Percentiles rank a stretch among this genome's conserved stretches.
phyloP scores from a whole-genome alignment of 2,329 filamentous ascomycete species.

The Trichoderma afroharzianum region DNA sequence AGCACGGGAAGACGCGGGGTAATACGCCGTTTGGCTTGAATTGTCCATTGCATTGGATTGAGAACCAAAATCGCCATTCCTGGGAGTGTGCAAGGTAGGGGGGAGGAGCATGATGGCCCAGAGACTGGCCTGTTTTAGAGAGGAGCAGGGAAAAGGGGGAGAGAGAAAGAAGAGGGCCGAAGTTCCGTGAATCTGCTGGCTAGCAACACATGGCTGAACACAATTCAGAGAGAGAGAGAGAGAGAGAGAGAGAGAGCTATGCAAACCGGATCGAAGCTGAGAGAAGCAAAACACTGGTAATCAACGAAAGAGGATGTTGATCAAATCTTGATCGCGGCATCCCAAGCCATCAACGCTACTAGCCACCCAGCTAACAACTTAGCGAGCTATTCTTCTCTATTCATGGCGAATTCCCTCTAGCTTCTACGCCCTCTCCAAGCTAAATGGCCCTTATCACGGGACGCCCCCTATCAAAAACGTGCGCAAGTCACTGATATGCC shows the following conservation, averaged over 20 bases:
- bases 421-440: neutral
- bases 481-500: neutral
- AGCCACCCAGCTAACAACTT: neutral
- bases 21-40: neutral
- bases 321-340: neutral
- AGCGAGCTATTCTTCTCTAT: neutral
- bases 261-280: neutral
- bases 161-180: neutral
- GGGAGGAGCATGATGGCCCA: neutral
- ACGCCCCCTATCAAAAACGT: neutral
- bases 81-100: neutral
- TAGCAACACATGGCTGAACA: neutral
- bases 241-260: neutral
- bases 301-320: neutral
- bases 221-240: neutral
- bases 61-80: neutral
- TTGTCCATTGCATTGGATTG: neutral
- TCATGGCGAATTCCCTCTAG: neutral
- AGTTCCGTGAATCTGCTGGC: neutral
- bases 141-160: neutral
- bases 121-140: neutral
- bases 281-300: neutral
- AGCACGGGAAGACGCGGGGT: slow-evolving; percentile 12
- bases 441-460: neutral
- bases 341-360: neutral